Evolutionary conservation across 2,329 filamentous ascomycete genomes (phyloP), one percentile per base, ranked within the genome.

Genomic region (Periconia sp.): DNA sequence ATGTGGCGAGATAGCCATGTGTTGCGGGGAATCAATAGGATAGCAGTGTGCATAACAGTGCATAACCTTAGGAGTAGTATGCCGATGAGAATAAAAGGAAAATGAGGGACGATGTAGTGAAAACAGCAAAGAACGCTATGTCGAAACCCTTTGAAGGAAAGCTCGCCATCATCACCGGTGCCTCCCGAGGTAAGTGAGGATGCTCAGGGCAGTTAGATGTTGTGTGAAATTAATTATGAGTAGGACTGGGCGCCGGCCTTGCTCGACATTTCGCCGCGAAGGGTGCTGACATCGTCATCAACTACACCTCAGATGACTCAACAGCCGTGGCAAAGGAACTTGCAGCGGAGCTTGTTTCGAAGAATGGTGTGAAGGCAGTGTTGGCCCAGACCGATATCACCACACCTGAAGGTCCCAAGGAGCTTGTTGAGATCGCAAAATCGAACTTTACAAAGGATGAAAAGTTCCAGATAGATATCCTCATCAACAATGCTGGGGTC

Each of bases 401-500:
- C 46, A 76, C 78, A 3, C 72, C 79, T 12, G 73, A 75, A 6
- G 83, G 83, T 3, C 81, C 83, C 4, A 71, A 76, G 2, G 68
- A 77, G 15, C 78, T 89, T 40, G 66, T 89, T 54, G 66, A 71
- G 16, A 75, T 75, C 0, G 77, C 81, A 3, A 75, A 79, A 50
- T 71, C 78, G 40, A 72, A 81, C 56, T 83, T 86, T 65, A 60
- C 75, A 2, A 71, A 73, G 37, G 72, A 69, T 46, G 65, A 68
- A 38, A 70, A 71, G 30, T 79, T 89, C 59, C 81, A 84, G 54
- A 79, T 94, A 62, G 88, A 92, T 71, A 88, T 92, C 44, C 72
- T 94, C 32, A 73, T 94, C 75, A 92, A 94, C 78, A 92, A 92
- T 67, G 89, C 90, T 26, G 89, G 88, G 23, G 70, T 80, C 3